Evolutionary conservation across 345 rosid species (phyloP).

Genomic region (Rubroshorea leprosula): DNA sequence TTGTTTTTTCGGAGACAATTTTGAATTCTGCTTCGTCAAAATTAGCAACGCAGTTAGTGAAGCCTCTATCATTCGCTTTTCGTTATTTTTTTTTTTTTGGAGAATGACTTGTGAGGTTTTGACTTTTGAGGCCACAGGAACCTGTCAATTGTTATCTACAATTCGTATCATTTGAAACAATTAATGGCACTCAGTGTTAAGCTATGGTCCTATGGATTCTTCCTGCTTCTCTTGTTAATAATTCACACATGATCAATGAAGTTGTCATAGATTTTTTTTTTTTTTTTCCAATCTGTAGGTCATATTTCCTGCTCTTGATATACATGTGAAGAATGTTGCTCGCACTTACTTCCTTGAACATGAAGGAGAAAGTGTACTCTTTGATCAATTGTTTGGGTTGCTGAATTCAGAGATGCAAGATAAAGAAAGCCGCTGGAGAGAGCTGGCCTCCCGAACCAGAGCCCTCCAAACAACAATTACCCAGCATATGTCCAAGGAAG

Average conservation of each 20-base stretch:
- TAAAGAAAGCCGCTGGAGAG: slow-evolving; percentile 57
- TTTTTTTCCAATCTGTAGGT: slow-evolving; percentile 40
- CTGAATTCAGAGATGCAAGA: slow-evolving; percentile 49
- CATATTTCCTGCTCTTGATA: slow-evolving; percentile 81
- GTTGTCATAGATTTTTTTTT: background rate
- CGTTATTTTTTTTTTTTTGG: too few relatives aligned
- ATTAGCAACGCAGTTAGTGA: background rate
- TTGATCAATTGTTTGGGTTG: slow-evolving; percentile 65
- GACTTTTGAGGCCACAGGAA: background rate
- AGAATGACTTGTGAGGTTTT: too few relatives aligned
- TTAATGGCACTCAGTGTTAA: background rate
- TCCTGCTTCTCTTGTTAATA: background rate
- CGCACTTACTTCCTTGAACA: slow-evolving; percentile 86
- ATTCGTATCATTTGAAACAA: background rate
- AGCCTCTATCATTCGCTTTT: too few relatives aligned
- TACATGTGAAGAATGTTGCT: slow-evolving; percentile 86
- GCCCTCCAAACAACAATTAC: slow-evolving; percentile 79
- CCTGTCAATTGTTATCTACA: background rate
- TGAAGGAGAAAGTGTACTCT: slow-evolving; percentile 70
- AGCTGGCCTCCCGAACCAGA: slow-evolving; percentile 73
- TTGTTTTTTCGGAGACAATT: background rate
- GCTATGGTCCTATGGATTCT: background rate
- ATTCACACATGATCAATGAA: background rate
- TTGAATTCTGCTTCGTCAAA: background rate
- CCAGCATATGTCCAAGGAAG: slow-evolving; percentile 96